Evolutionary conservation across 345 rosid species (phyloP), one percentile per base, ranked within the genome.

Genomic region (Gynandropsis gynandra): DNA sequence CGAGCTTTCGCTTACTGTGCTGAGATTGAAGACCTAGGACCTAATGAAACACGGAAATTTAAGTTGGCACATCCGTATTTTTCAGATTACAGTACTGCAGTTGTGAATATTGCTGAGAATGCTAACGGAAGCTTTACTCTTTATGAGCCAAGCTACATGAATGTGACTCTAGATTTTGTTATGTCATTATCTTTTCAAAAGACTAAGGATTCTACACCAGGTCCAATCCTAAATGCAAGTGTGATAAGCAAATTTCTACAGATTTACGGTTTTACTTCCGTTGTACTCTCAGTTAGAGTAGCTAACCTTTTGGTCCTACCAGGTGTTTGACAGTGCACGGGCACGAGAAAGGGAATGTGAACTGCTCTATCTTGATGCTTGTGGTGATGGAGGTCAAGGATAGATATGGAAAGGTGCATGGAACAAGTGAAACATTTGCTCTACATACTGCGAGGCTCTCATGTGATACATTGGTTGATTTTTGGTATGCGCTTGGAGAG

Each of bases 401-500:
- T 90, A 96, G 98, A 84, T 92, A 81, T 75, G 95, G 98, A 40
- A 80, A 88, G 71, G 90, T 90, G 21, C 94, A 83, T 80, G 97
- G 95, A 57, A 85, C 80, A 47, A 83, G 98, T 57, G 98, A 92
- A 73, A 80, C 97, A 3, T 92, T 97, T 66, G 94, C 97, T 16
- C 58, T 92, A 55, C 98, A 88, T 75, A n/a, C n/a, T n/a, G n/a
- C n/a, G n/a, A n/a, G n/a, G n/a, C n/a, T n/a, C n/a, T n/a, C n/a
- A n/a, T n/a, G n/a, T n/a, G n/a, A n/a, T n/a, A n/a, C n/a, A n/a
- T n/a, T n/a, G n/a, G n/a, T n/a, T n/a, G n/a, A n/a, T 63, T 92
- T 83, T 72, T 92, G 97, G 94, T 87, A 90, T 11, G 90, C 85
- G 34, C 85, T 85, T 56, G 85, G 86, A 20, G 95, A 85, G 71